Evolutionary conservation across 345 rosid species (phyloP).

Genomic region (Nasturtium officinale): DNA sequence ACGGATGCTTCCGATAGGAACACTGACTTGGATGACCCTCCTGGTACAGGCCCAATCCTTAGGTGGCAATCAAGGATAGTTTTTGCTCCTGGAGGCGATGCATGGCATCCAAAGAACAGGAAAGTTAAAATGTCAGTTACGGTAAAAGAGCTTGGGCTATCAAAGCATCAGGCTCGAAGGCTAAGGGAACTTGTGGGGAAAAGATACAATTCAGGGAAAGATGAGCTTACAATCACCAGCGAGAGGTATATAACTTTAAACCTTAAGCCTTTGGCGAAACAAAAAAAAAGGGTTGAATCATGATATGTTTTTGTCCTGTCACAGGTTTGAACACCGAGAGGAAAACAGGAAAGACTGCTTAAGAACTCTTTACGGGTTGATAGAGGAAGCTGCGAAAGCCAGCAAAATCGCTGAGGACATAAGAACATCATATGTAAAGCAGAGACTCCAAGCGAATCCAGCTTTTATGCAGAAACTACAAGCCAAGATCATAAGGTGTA

Average conservation of each 20-base stretch:
- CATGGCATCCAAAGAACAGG: conserved; percentile 99
- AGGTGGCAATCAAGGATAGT: conserved; percentile 88
- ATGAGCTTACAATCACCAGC: conserved; percentile 91
- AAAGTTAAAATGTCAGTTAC: conserved; percentile 89
- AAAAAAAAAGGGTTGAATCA: conserved; percentile 1
- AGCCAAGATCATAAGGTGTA: conserved; percentile 57
- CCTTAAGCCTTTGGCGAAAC: neutral
- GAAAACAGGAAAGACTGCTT: conserved; percentile 97
- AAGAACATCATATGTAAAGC: conserved; percentile 71
- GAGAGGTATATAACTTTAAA: conserved; percentile 60
- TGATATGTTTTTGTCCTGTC: conserved; percentile 32
- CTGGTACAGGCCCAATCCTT: conserved; percentile 89
- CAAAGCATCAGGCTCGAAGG: conserved; percentile 74
- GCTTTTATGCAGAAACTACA: conserved; percentile 86
- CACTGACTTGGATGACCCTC: conserved; percentile 71
- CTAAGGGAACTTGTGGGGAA: conserved; percentile 82
- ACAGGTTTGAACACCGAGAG: conserved; percentile 91
- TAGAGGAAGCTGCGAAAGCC: conserved; percentile 91
- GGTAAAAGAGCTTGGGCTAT: conserved; percentile 93
- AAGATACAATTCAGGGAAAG: conserved; percentile 91
- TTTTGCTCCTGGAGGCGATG: conserved; percentile 94
- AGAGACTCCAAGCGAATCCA: conserved; percentile 75
- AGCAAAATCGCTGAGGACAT: conserved; percentile 72
- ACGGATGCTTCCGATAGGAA: conserved; percentile 53
- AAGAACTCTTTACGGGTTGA: conserved; percentile 69